Conservation (phyloP, 108 stramenopile species). For the Mediolabrus comicus region DNA sequence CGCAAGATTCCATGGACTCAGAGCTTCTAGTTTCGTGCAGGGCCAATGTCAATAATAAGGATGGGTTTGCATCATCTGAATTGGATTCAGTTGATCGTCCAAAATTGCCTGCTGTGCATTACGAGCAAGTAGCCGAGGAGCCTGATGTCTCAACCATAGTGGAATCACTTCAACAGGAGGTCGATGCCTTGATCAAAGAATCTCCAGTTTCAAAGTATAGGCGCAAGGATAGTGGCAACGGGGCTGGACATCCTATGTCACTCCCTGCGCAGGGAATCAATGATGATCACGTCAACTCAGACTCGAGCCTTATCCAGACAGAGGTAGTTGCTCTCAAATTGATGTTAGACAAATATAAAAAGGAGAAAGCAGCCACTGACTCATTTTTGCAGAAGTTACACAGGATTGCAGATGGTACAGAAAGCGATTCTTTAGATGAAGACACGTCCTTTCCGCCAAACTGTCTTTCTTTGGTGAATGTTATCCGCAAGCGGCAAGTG, state of each 20-base stretch:
- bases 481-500: not conserved
- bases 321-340: constrained; percentile 22
- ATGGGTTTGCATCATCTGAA: not conserved
- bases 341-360: constrained; percentile 7
- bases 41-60: not conserved
- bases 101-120: not conserved
- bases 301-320: not conserved
- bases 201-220: not conserved
- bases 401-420: not conserved
- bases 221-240: not conserved
- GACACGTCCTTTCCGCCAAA: not conserved
- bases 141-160: constrained; percentile 4
- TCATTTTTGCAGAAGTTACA: not conserved
- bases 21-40: constrained; percentile 39
- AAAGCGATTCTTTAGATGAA: not conserved
- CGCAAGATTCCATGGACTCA: constrained; percentile 39
- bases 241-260: not conserved
- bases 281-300: not conserved
- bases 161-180: constrained; percentile 26
- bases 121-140: not conserved
- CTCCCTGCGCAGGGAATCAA: not conserved
- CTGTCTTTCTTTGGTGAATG: not conserved
- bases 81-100: not conserved
- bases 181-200: constrained; percentile 16
- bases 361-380: constrained; percentile 1